phyloP scores from a whole-genome alignment of 495 filamentous ascomycete species.

The Neurospora sp. region DNA sequence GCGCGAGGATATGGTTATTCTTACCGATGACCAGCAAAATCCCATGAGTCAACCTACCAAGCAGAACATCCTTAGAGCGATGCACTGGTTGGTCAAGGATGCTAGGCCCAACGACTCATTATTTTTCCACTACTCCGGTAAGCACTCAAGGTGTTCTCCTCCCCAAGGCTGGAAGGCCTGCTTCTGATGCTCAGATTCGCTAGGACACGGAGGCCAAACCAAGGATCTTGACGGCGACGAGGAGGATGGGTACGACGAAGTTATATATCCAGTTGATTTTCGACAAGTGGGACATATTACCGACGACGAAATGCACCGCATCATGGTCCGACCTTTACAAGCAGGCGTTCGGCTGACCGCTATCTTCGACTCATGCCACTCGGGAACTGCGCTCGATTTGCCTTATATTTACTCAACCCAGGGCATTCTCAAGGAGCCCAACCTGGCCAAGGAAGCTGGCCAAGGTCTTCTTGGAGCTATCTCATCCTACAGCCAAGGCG shows the following conservation, averaged over 20 bases:
- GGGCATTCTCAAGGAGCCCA: constrained; percentile 95
- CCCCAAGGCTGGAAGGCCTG: not conserved
- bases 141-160: constrained; percentile 11
- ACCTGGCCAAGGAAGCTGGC: constrained; percentile 94
- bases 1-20: constrained; percentile 93
- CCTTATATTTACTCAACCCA: constrained; percentile 95
- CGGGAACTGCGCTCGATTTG: constrained; percentile 87
- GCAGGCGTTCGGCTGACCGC: constrained; percentile 87
- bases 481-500: constrained; percentile 79
- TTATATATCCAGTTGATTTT: constrained; percentile 97
- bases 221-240: constrained; percentile 90
- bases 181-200: not conserved
- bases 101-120: constrained; percentile 88
- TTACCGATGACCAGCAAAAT: constrained; percentile 96
- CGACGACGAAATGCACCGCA: constrained; percentile 97
- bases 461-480: constrained; percentile 86
- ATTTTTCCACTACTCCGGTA: constrained; percentile 98
- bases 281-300: constrained; percentile 83
- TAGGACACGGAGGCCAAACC: constrained; percentile 95
- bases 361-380: constrained; percentile 99
- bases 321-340: constrained; percentile 78
- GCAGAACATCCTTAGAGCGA: constrained; percentile 88
- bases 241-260: constrained; percentile 93
- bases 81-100: constrained; percentile 98
- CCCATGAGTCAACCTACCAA: constrained; percentile 96